Conservation (phyloP, 352 stramenopile species). For the Phytophthora hibernalis region DNA sequence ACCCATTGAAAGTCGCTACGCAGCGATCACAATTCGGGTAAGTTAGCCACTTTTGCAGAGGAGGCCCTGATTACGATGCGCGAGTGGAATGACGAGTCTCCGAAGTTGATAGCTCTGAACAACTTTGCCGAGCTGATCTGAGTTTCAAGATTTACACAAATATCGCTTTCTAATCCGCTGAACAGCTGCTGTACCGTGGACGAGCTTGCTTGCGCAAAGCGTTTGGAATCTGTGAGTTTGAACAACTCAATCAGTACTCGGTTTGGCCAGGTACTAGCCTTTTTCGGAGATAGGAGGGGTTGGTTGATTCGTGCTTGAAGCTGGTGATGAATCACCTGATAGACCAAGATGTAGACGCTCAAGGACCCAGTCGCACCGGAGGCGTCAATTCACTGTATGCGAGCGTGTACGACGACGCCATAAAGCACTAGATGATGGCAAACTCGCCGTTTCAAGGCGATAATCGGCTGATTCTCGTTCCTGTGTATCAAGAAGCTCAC, state of each 20-base stretch:
- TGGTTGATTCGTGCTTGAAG: conserved; percentile 14
- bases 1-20: conserved; percentile 6
- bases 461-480: conserved; percentile 1
- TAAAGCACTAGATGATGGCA: conserved; percentile 1
- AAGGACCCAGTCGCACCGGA: not conserved
- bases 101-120: no score
- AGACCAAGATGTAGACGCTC: not conserved
- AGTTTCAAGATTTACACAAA: no score
- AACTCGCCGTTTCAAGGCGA: conserved; percentile 2
- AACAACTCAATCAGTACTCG: no score
- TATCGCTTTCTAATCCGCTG: no score
- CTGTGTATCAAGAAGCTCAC: not conserved
- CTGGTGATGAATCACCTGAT: no score
- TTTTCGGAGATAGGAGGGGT: conserved; percentile 12
- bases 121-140: no score
- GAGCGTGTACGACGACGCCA: not conserved
- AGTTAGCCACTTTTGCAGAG: conserved; percentile 7
- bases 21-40: not conserved
- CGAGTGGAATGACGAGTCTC: no score
- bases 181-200: no score
- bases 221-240: no score
- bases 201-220: no score
- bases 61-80: conserved; percentile 9
- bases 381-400: conserved; percentile 8
- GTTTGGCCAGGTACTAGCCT: no score